These are phyloP conservation scores for Athelia sp. DNA, from an alignment of 1,284 basidiomycete genomes.

Conservation along the genomic window DNA sequence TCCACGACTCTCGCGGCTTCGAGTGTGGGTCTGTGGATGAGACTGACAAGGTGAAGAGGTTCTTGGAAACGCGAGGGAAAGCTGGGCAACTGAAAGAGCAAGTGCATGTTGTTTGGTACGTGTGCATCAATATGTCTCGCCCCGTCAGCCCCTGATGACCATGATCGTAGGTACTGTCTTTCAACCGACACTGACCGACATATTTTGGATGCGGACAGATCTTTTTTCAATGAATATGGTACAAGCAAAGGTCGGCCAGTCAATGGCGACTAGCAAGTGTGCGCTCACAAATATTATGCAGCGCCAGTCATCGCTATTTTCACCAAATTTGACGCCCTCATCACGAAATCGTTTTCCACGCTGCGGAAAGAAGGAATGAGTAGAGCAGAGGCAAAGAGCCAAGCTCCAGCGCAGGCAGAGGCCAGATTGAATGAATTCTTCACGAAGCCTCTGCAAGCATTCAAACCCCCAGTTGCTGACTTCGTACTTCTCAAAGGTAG, in stretches of 20 bases:
- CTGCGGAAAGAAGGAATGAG: slow-evolving; percentile 9
- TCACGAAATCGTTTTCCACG: slow-evolving; percentile 8
- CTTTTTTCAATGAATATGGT: slow-evolving; percentile 16
- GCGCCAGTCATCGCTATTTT: slow-evolving; percentile 22
- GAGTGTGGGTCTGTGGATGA: slow-evolving; percentile 16
- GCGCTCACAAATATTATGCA: too few species aligned
- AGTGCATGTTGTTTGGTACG: slow-evolving; percentile 22
- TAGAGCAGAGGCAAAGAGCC: slow-evolving; percentile 1
- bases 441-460: too few species aligned
- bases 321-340: slow-evolving; percentile 21
- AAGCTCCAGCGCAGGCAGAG: slow-evolving; percentile 11
- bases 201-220: slow-evolving; percentile 14
- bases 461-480: too few species aligned
- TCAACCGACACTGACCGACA: slow-evolving; percentile 12
- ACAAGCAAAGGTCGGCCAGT: slow-evolving; percentile 11
- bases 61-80: slow-evolving; percentile 12
- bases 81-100: slow-evolving; percentile 12
- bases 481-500: too few species aligned
- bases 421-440: slow-evolving; percentile 10
- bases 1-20: slow-evolving; percentile 22
- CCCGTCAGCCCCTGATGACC: too few species aligned
- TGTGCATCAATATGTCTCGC: too few species aligned
- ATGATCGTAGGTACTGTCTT: slow-evolving; percentile 23
- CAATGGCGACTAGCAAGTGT: too few species aligned
- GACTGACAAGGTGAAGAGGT: slow-evolving; percentile 12